Percentiles rank a stretch among this genome's conserved stretches.
Conservation (phyloP, 257 asterid species). For the Solanum bulbocastanum region DNA sequence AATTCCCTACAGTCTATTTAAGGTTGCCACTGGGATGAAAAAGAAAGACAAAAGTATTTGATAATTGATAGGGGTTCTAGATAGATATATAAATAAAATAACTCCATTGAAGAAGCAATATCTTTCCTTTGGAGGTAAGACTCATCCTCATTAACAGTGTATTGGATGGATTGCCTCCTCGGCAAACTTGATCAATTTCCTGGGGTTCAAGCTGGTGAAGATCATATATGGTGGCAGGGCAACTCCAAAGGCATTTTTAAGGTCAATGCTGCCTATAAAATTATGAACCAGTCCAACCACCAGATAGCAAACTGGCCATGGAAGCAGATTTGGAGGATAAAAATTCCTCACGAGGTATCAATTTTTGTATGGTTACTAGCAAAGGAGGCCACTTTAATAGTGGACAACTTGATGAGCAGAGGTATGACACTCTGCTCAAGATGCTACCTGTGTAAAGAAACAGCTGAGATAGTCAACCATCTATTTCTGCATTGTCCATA, state of each 20-base stretch:
- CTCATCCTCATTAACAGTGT: background rate
- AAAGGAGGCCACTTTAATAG: background rate
- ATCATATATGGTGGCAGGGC: background rate
- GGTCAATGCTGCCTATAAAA: background rate
- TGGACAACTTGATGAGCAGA: background rate
- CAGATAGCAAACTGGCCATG: background rate
- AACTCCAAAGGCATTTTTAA: background rate
- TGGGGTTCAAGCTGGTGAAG: background rate
- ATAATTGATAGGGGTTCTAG: background rate
- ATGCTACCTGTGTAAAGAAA: background rate
- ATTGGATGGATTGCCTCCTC: background rate
- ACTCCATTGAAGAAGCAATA: background rate
- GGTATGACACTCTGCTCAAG: background rate
- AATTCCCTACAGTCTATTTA: background rate
- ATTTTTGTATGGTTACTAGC: background rate
- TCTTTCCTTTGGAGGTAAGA: background rate
- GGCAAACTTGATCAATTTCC: background rate
- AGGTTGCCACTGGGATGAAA: background rate
- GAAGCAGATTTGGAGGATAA: background rate
- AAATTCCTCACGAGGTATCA: background rate
- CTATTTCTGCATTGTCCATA: background rate
- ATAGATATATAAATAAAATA: background rate
- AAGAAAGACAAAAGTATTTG: background rate
- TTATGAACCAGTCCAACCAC: background rate
- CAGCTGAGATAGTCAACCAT: background rate